These are phyloP conservation scores for Hexamita inflata DNA, from an alignment of 208 protist genomes.

Conservation along the genomic window DNA sequence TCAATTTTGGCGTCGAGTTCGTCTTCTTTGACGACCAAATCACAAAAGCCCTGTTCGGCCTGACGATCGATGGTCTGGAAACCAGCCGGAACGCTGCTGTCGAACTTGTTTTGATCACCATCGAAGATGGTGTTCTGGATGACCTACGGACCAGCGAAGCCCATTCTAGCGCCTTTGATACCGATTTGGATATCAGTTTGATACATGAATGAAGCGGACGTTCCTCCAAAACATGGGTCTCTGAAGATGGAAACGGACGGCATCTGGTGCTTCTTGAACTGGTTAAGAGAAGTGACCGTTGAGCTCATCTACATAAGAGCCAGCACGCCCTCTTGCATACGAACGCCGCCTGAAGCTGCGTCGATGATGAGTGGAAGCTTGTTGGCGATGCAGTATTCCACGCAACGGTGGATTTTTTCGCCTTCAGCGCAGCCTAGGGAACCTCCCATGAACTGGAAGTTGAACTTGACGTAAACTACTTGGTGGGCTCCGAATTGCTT, in stretches of 20 bases:
- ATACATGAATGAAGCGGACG: constrained; percentile 46
- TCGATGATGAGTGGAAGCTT: constrained; percentile 40
- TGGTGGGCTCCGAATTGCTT: not conserved
- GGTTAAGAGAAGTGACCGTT: not conserved
- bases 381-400: constrained; percentile 42
- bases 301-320: constrained; percentile 51
- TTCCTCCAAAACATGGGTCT: constrained; percentile 50
- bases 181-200: constrained; percentile 48
- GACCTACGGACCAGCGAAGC: constrained; percentile 41
- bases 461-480: not conserved
- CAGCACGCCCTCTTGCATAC: constrained; percentile 51
- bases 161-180: constrained; percentile 38
- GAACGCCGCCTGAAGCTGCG: constrained; percentile 41
- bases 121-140: constrained; percentile 51
- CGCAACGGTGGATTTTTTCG: constrained; percentile 39
- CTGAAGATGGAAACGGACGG: constrained; percentile 43
- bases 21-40: constrained; percentile 14
- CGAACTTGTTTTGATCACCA: constrained; percentile 43
- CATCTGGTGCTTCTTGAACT: constrained; percentile 15
- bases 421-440: constrained; percentile 48
- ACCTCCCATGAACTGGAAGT: constrained; percentile 8
- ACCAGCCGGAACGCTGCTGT: constrained; percentile 41
- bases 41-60: not conserved
- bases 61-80: constrained; percentile 37
- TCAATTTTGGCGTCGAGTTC: too few relatives aligned